Base-by-base conservation (phyloP, 2,329 filamentous ascomycete genomes). In the Pseudomassariella vexata region DNA sequence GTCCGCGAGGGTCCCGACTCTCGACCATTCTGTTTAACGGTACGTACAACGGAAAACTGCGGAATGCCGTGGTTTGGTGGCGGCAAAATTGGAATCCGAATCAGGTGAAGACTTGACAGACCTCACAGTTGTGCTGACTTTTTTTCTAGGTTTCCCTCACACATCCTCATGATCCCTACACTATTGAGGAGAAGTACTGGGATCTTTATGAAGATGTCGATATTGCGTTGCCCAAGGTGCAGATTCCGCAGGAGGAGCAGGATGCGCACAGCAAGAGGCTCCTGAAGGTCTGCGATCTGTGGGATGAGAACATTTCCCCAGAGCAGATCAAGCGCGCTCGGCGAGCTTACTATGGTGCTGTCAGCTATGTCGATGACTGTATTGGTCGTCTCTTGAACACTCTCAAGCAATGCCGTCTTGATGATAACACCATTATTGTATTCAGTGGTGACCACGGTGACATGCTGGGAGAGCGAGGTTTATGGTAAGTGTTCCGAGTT, bases 371-470 rank as follows among this genome's bases (percentile, higher is more conserved):
- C 15, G 89, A 95, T 53, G 85, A 94, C 59, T 89, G 89, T 60
- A 81, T 95, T 44, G 89, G 89, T 36, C 83, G 83, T 53, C 72
- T 95, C 20, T 67, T 95, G 16, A 68, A 77, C 39, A 82, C 85
- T 0, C 66, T 95, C 12, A 82, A 88, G 56, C 73, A 87, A 38
- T 90, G 86, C 52, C 76, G 80, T 6, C 68, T 95, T 26, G 81
- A 81, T 38, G 79, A 94, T 20, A 78, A 95, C 60, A 95, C 89
- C 9, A 88, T 95, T 47, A 70, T 95, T 48, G 79, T 95, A 44
- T 95, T 95, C 63, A 89, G 83, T 37, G 88, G 89, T 26, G 89
- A 95, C 55, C 89, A 95, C 52, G 89, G 89, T 35, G 89, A 95
- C 59, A 95, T 95, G 89, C 75, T 95, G 6, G 89, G 89, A 37